Conservation (phyloP, 2,329 filamentous ascomycete species). For the Fusarium piperis region DNA sequence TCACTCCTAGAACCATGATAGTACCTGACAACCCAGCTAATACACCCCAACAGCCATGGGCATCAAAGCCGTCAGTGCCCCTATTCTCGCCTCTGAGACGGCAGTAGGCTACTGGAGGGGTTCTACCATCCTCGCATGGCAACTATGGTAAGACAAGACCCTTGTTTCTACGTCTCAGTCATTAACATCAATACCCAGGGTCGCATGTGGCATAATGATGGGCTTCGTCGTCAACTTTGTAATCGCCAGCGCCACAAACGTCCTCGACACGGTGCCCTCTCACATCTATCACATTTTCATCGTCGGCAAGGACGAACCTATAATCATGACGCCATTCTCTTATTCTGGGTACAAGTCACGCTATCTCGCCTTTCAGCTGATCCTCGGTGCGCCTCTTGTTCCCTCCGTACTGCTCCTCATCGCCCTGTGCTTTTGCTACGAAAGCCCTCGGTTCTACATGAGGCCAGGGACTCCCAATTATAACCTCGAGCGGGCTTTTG, state of each 20-base stretch:
- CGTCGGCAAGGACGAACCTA: background rate
- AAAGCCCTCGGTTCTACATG: constrained; percentile 54
- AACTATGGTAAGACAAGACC: constrained; percentile 51
- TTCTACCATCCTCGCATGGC: constrained; percentile 58
- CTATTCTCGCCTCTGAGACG: constrained; percentile 58
- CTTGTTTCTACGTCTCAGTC: constrained; percentile 9
- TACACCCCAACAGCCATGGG: constrained; percentile 52
- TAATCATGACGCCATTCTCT: background rate
- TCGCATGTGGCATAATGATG: constrained; percentile 39
- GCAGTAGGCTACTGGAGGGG: constrained; percentile 59
- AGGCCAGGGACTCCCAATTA: constrained; percentile 45
- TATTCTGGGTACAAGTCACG: background rate
- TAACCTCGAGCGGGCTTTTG: constrained; percentile 47
- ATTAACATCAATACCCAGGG: constrained; percentile 15
- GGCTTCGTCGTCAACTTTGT: constrained; percentile 37
- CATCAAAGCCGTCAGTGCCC: constrained; percentile 59
- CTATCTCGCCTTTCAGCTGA: constrained; percentile 40
- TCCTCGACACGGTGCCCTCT: background rate
- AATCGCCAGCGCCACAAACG: constrained; percentile 13
- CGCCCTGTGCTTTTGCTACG: constrained; percentile 50
- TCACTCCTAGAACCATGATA: background rate
- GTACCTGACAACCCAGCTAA: background rate
- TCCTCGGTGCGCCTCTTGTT: constrained; percentile 49
- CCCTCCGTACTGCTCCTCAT: constrained; percentile 48
- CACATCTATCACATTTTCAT: background rate